A percentile compares a stretch with the other conserved stretches of the same genome.
Evolutionary conservation across 2,329 filamentous ascomycete genomes (phyloP).

Genomic region (Cryphonectria carpinicola): DNA sequence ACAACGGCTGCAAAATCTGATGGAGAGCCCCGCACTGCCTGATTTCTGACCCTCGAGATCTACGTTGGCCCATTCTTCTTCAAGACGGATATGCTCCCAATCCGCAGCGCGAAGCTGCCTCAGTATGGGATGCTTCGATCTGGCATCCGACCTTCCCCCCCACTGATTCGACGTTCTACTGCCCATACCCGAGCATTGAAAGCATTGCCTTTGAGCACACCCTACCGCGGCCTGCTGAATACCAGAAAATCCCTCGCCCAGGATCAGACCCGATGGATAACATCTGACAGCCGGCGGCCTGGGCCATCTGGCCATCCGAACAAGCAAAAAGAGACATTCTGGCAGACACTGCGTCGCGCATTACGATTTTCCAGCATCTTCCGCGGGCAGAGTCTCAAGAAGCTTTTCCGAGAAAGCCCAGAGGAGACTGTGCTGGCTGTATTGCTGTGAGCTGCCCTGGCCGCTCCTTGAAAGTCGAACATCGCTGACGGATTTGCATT

Average conservation of each 20-base stretch:
- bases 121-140: conserved; percentile 23
- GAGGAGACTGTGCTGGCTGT: conserved; percentile 49
- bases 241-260: background rate
- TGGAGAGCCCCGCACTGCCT: background rate
- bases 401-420: conserved; percentile 47
- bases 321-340: conserved; percentile 1
- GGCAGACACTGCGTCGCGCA: conserved; percentile 22
- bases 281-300: background rate
- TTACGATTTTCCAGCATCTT: conserved; percentile 41
- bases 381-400: conserved; percentile 42
- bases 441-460: conserved; percentile 41
- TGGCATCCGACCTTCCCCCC: conserved; percentile 8
- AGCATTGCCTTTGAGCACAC: background rate
- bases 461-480: conserved; percentile 31
- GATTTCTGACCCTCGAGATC: conserved; percentile 1
- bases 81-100: conserved; percentile 16
- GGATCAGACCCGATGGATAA: conserved; percentile 19
- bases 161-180: conserved; percentile 1
- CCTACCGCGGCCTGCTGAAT: background rate
- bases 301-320: conserved; percentile 12
- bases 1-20: background rate
- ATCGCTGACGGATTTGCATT: conserved; percentile 34
- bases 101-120: conserved; percentile 22
- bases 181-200: background rate
- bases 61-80: background rate